Base-by-base conservation (phyloP, 345 rosid species). In the Boechera retrofracta region DNA sequence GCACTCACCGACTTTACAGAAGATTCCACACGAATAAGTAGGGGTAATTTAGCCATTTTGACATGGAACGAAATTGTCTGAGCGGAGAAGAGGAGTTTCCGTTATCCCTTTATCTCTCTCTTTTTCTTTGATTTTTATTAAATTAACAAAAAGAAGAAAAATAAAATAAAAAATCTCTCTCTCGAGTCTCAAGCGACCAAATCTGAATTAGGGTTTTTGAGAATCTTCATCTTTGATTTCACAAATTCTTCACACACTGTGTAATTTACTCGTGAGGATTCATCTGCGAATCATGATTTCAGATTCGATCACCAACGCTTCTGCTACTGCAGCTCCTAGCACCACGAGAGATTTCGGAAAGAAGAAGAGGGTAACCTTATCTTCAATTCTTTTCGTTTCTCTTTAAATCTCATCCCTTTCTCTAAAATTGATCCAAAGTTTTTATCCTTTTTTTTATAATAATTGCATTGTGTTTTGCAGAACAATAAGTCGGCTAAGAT, bases 401-500 rank as follows among this genome's bases (percentile, higher is more conserved):
- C 28, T 7, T 69, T 6, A 57, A 33, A 68, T 45, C 24, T 28
- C 55, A 9, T 57, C 15, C 3, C 7, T 64, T 41, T 64, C 16
- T 21, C 29, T 26, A 12, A 16, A 67, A 39, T 62, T 55, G 29
- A 64, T 77, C 57, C 53, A 36, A 21, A 65, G 1, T 55, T 54
- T 28, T 21, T 21, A 21, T 21, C 24, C 1, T 13, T 0, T 26
- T n/a, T 7, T 69, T 26, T 3, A 65, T 65, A 26, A 5, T 74
- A 42, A 28, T 63, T 58, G 80, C 69, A 55, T 69, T 70, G 70
- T 33, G 51, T 79, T 83, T 52, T 6, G 62, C 79, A 92, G 97
- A 86, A 76, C 47, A 79, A 94, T 68, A 86, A 94, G 89, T 85
- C 93, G 5, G 97, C 96, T 28, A 91, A 89, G 85, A 67, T 91